These are phyloP conservation scores for Choiromyces venosus DNA, from an alignment of 495 filamentous ascomycete genomes.

Conservation along the genomic window DNA sequence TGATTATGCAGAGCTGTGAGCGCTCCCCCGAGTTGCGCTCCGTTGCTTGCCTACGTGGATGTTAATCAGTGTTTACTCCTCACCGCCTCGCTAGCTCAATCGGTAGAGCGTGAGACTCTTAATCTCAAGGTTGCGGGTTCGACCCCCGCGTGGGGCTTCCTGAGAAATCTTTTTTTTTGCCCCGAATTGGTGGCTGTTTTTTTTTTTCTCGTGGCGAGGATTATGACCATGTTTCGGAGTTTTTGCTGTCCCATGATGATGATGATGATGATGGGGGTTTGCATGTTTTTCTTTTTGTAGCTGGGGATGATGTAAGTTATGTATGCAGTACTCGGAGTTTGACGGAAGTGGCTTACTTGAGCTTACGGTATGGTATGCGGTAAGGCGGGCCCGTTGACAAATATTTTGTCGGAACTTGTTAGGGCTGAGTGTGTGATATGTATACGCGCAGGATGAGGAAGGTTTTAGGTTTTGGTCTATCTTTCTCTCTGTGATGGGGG, in stretches of 20 bases:
- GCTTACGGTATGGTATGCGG: background rate
- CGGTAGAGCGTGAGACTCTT: slow-evolving; percentile 58
- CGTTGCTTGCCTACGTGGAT: too few relatives aligned
- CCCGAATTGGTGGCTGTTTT: background rate
- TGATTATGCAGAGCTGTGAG: too few relatives aligned
- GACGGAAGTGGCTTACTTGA: background rate
- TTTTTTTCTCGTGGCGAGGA: background rate
- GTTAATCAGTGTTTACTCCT: too few relatives aligned
- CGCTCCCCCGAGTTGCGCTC: too few relatives aligned
- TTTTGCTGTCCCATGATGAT: background rate
- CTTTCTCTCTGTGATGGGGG: background rate
- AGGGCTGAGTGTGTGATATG: background rate
- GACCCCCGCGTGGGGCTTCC: too few relatives aligned
- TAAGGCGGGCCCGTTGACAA: background rate
- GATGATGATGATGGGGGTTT: too few relatives aligned
- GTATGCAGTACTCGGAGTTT: background rate
- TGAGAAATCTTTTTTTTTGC: background rate
- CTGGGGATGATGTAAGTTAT: too few relatives aligned
- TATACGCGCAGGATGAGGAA: background rate
- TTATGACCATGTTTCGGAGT: background rate
- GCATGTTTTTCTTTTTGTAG: too few relatives aligned
- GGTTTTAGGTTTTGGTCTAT: background rate
- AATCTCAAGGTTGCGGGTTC: slow-evolving; percentile 51
- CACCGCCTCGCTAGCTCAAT: slow-evolving; percentile 53
- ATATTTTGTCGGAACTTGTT: background rate